phyloP scores from a whole-genome alignment of 306 rosid genomes.

The Malus fusca region DNA sequence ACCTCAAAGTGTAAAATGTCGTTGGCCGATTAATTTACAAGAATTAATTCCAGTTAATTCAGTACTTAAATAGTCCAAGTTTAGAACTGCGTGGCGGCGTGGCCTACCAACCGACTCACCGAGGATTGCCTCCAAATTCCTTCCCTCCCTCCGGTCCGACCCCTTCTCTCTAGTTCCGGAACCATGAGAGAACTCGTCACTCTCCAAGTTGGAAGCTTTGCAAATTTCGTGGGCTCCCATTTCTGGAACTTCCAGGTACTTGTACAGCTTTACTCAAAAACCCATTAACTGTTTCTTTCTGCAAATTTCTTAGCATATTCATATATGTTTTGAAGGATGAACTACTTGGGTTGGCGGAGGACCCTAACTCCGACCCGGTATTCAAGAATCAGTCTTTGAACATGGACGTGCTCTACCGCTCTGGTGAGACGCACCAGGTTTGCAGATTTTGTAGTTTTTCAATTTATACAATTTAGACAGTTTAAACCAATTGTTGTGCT shows the following conservation, averaged over 20 bases:
- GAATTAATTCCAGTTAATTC: too few relatives aligned
- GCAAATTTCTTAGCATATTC: background rate
- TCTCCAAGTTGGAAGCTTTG: constrained; percentile 75
- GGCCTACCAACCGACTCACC: background rate
- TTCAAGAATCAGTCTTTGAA: constrained; percentile 59
- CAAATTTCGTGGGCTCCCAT: constrained; percentile 82
- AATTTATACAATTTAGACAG: background rate
- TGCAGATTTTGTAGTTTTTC: background rate
- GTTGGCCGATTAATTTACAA: too few relatives aligned
- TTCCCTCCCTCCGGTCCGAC: background rate
- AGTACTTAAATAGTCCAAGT: background rate
- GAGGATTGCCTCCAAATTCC: background rate
- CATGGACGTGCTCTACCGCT: constrained; percentile 87
- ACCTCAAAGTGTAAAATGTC: too few relatives aligned
- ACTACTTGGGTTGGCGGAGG: constrained; percentile 61
- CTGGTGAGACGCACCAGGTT: constrained; percentile 81
- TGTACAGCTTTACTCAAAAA: background rate
- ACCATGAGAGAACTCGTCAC: constrained; percentile 79
- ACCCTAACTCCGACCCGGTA: constrained; percentile 49
- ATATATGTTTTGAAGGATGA: constrained; percentile 55
- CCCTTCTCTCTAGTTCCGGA: constrained; percentile 1
- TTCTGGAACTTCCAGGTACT: constrained; percentile 95
- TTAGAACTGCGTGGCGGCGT: too few relatives aligned
- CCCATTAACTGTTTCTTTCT: background rate
- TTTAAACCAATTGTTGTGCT: background rate